Evolutionary conservation across 768 basidiomycete species (phyloP).

Genomic region (Boletales sp.): DNA sequence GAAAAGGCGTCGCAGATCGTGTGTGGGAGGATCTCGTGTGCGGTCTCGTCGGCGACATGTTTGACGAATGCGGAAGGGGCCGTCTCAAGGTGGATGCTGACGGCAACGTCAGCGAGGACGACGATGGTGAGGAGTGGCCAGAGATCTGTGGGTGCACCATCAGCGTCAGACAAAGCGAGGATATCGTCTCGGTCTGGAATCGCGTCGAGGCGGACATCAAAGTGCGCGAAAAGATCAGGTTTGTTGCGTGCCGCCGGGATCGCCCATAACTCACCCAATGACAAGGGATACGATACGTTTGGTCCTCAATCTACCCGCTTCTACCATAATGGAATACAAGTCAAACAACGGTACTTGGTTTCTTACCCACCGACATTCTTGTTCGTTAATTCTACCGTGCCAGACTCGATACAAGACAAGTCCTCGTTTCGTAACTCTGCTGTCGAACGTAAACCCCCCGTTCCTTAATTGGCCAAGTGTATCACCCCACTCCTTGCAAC

Average conservation of each 20-base stretch:
- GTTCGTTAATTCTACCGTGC: background rate
- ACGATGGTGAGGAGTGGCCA: slow-evolving; percentile 51
- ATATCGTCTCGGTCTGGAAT: slow-evolving; percentile 94
- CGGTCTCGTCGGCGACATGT: slow-evolving; percentile 87
- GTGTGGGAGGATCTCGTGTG: slow-evolving; percentile 89
- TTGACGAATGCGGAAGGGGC: slow-evolving; percentile 56
- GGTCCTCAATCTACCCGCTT: slow-evolving; percentile 70
- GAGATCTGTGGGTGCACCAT: slow-evolving; percentile 96
- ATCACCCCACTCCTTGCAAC: background rate
- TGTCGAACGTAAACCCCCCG: slow-evolving; percentile 40
- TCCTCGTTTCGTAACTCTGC: slow-evolving; percentile 77
- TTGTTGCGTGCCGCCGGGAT: slow-evolving; percentile 37
- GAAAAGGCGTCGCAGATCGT: slow-evolving; percentile 87
- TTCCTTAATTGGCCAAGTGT: slow-evolving; percentile 8
- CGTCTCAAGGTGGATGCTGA: slow-evolving; percentile 27
- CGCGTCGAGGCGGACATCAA: slow-evolving; percentile 73
- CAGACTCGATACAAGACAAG: slow-evolving; percentile 88
- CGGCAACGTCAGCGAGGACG: slow-evolving; percentile 35
- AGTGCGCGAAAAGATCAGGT: slow-evolving; percentile 81
- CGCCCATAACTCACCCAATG: slow-evolving; percentile 1
- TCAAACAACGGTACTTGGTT: slow-evolving; percentile 70
- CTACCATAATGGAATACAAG: slow-evolving; percentile 92
- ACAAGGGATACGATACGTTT: slow-evolving; percentile 73
- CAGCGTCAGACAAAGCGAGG: slow-evolving; percentile 89
- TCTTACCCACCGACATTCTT: background rate